A percentile compares a stretch with the other conserved stretches of the same genome.
Evolutionary conservation across 352 stramenopile genomes (phyloP).

Genomic region (Globisporangium lucens): DNA sequence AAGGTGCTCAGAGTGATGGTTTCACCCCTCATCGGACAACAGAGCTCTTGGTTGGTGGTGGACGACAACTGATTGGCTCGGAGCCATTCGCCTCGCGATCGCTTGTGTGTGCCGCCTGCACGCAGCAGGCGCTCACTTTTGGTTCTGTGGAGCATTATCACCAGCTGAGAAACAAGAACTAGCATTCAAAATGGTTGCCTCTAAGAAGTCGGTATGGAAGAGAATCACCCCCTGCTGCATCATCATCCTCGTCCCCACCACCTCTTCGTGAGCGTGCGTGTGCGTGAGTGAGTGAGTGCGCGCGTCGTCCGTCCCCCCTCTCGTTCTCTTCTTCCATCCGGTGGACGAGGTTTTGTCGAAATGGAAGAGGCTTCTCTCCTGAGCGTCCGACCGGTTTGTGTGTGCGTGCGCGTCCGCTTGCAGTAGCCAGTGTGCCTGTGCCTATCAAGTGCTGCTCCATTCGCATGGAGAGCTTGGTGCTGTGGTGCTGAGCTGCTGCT

Average conservation of each 20-base stretch:
- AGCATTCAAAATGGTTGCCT: conserved; percentile 80
- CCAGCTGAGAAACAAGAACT: conserved; percentile 73
- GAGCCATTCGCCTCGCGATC: not conserved
- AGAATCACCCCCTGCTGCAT: conserved; percentile 24
- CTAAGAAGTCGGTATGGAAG: conserved; percentile 89
- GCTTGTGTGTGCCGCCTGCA: not conserved
- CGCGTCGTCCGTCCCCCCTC: conserved; percentile 6
- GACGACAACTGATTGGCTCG: conserved; percentile 13
- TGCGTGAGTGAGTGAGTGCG: conserved; percentile 5
- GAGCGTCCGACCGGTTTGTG: not conserved
- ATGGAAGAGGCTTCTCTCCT: conserved; percentile 6
- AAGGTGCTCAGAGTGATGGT: no score
- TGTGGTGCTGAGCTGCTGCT: not conserved
- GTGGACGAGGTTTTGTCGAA: conserved; percentile 47
- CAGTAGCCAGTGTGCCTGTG: no score
- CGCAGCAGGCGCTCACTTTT: conserved; percentile 19
- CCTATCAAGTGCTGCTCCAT: not conserved
- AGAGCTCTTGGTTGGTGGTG: conserved; percentile 15
- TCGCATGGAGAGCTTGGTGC: no score
- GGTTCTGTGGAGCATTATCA: conserved; percentile 62
- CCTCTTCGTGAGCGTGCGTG: conserved; percentile 3
- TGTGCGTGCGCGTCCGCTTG: not conserved
- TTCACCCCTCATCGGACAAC: no score
- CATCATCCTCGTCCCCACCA: conserved; percentile 5
- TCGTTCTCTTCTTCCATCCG: conserved; percentile 43